Evolutionary conservation across 164 flowering plant species (phyloP).

Genomic region (Malania oleifera): DNA sequence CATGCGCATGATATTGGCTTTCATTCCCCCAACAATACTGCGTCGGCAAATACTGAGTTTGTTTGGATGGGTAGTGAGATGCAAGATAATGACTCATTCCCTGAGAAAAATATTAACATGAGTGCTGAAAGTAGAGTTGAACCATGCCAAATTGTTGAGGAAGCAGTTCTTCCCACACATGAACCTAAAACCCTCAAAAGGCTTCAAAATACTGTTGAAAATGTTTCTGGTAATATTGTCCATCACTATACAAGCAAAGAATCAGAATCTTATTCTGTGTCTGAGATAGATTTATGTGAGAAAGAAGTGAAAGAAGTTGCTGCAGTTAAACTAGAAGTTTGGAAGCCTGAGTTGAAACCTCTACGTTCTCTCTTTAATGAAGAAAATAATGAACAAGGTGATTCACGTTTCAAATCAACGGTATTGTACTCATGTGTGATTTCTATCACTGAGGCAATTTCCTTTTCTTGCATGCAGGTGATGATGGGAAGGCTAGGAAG

Average conservation of each 20-base stretch:
- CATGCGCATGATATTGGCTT: constrained; percentile 4
- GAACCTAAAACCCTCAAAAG: constrained; percentile 12
- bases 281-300: constrained; percentile 6
- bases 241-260: constrained; percentile 14
- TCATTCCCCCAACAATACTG: constrained; percentile 3
- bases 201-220: constrained; percentile 2
- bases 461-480: constrained; percentile 25
- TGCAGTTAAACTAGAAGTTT: constrained; percentile 9
- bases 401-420: constrained; percentile 1
- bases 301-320: constrained; percentile 20
- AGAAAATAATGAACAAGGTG: constrained; percentile 28
- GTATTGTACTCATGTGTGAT: neutral
- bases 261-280: constrained; percentile 9
- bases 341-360: constrained; percentile 20
- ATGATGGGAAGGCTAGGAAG: constrained; percentile 15
- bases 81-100: constrained; percentile 14
- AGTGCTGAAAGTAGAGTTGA: constrained; percentile 9
- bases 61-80: constrained; percentile 4
- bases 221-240: constrained; percentile 11
- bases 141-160: constrained; percentile 15
- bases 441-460: constrained; percentile 1
- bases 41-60: constrained; percentile 6
- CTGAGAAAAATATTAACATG: neutral
- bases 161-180: constrained; percentile 14
- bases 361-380: constrained; percentile 17